Evolutionary conservation across 2,329 filamentous ascomycete genomes (phyloP).

Genomic region (Zymoseptoria passerinii): DNA sequence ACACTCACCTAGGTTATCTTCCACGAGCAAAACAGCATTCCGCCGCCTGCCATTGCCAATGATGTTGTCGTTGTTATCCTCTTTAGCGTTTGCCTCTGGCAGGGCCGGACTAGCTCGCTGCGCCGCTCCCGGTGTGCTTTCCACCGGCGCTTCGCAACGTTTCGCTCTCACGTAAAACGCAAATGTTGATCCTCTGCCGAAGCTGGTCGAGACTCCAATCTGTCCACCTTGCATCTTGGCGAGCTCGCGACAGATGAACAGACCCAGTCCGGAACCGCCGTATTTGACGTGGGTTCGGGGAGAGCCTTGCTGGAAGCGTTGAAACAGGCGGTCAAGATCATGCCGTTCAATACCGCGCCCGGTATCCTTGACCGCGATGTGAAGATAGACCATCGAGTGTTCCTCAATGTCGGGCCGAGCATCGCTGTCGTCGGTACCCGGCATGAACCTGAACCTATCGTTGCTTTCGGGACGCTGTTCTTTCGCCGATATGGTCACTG

Average conservation of each 20-base stretch:
- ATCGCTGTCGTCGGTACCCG: conserved; percentile 53
- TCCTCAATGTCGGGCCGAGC: conserved; percentile 32
- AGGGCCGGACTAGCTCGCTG: conserved; percentile 66
- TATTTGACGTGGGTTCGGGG: conserved; percentile 61
- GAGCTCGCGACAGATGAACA: conserved; percentile 60
- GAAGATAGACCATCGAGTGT: conserved; percentile 55
- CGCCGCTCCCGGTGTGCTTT: conserved; percentile 24
- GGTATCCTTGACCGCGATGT: conserved; percentile 67
- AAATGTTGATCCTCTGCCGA: conserved; percentile 55
- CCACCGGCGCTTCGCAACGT: conserved; percentile 62
- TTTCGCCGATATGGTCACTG: conserved; percentile 20
- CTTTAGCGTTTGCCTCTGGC: conserved; percentile 44
- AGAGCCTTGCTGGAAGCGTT: conserved; percentile 67
- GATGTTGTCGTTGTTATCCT: not conserved
- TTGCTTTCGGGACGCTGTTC: conserved; percentile 1
- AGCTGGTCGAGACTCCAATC: conserved; percentile 54
- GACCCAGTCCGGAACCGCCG: conserved; percentile 60
- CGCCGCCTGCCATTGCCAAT: not conserved
- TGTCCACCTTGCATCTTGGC: conserved; percentile 62
- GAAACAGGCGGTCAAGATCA: conserved; percentile 64
- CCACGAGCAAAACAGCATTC: conserved; percentile 16
- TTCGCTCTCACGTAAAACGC: conserved; percentile 58
- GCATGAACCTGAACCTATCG: not conserved
- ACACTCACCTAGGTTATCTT: conserved; percentile 48
- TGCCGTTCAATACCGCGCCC: conserved; percentile 56